A percentile compares a stretch with the other conserved stretches of the same genome.
Conservation (phyloP, 2,329 filamentous ascomycete genomes). For the Penicillium corylophilum region DNA sequence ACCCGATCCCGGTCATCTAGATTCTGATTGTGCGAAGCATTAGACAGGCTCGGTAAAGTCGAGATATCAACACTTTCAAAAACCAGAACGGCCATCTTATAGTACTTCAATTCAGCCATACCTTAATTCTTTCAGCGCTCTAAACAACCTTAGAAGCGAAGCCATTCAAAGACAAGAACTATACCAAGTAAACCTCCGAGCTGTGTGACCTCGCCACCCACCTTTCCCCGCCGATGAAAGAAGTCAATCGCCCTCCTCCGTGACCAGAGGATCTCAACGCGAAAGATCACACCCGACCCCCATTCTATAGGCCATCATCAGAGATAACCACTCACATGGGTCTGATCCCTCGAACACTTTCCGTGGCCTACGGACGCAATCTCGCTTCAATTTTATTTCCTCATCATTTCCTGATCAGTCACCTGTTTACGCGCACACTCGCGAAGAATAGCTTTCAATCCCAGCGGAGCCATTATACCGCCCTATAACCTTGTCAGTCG, state of each 20-base stretch:
- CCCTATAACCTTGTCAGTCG: slow-evolving; percentile 17
- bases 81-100: slow-evolving; percentile 39
- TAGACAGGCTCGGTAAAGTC: slow-evolving; percentile 36
- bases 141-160: background rate
- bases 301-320: background rate
- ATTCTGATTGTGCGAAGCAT: slow-evolving; percentile 4
- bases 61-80: slow-evolving; percentile 40
- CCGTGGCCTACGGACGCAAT: background rate
- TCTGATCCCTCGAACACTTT: background rate
- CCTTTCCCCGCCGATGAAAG: background rate
- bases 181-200: background rate
- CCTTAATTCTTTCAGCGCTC: too few relatives aligned
- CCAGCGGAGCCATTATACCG: slow-evolving; percentile 26
- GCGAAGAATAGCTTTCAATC: slow-evolving; percentile 16
- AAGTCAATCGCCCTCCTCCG: background rate
- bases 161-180: background rate
- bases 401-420: background rate
- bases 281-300: background rate
- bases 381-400: background rate
- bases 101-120: slow-evolving; percentile 10
- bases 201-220: background rate
- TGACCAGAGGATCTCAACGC: background rate
- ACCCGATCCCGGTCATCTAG: slow-evolving; percentile 21
- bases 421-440: slow-evolving; percentile 1
- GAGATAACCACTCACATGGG: background rate